Base-by-base conservation (phyloP, 345 rosid genomes). In the Euphorbia pulcherrima region DNA sequence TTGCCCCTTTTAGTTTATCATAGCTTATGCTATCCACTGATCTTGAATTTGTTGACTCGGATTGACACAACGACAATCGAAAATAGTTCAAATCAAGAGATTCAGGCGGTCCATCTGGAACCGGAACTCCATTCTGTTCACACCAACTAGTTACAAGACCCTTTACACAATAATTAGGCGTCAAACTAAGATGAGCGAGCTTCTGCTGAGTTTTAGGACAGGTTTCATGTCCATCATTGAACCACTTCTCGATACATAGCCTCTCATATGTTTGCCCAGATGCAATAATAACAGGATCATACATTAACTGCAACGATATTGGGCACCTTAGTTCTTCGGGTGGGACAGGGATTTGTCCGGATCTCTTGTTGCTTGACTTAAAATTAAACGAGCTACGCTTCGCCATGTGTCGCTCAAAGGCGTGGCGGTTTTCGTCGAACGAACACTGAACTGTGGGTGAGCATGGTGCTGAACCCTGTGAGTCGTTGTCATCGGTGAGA, bases 251-350 rank as follows among this genome's bases (percentile, higher is more conserved):
- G 33, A 95, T 92, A 72, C 98, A 95, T 65, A 88, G 76, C 60
- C 91, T 86, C 79, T 95, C 98, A 58, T 92, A 95, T 6, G 99
- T 95, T 83, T 95, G 98, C 39, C 99, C 99, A 62, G 99, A 95
- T 64, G 97, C 87, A 81, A 95, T 88, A 68, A 95, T 87, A 57
- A 95, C 98, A 8, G 99, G 99, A 79, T 95, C 99, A 60, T 81
- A 80, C 98, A 95, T 95, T 63, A 95, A 92, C 74, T 92, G 99
- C 83, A 95, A 75, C 7, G 97, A 95, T 79, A 92, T 92, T 0
- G 99, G 97, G 56, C 99, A 95, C 72, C 97, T 88, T 78, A 95
- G 76, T 77, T 95, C 99, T 74, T 95, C 99, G 4, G 99, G 99
- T 53, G 98, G 89, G 68, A 87, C 56, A 0, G 90, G 78, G 73